Evolutionary conservation across 1,284 basidiomycete species (phyloP).

Genomic region (Volvariella surrecta): DNA sequence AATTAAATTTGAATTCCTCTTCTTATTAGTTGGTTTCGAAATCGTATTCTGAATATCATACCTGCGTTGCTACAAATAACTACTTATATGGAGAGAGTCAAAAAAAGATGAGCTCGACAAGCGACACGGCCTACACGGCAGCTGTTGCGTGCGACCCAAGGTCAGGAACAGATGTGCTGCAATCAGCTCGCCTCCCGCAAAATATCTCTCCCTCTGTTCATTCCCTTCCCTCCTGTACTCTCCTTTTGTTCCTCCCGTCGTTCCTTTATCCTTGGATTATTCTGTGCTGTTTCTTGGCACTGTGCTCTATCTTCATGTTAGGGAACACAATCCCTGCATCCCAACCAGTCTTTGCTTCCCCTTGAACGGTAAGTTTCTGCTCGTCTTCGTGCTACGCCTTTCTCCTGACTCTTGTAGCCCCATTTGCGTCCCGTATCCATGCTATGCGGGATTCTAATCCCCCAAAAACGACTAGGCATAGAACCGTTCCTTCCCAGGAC

Average conservation of each 20-base stretch:
- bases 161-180: too few relatives aligned
- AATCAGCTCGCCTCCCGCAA: too few relatives aligned
- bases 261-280: background rate
- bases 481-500: slow-evolving; percentile 28
- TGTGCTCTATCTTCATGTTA: too few relatives aligned
- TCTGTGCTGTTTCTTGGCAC: background rate
- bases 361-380: background rate
- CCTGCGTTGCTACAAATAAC: background rate
- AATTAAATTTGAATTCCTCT: slow-evolving; percentile 15
- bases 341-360: background rate
- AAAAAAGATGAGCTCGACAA: too few relatives aligned
- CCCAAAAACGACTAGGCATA: slow-evolving; percentile 20
- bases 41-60: slow-evolving; percentile 2
- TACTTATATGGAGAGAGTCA: too few relatives aligned
- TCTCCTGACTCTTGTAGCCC: too few relatives aligned
- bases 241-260: slow-evolving; percentile 1
- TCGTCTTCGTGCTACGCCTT: too few relatives aligned
- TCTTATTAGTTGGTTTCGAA: background rate
- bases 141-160: too few relatives aligned
- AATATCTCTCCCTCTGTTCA: background rate
- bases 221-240: slow-evolving; percentile 1
- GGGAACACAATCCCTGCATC: background rate
- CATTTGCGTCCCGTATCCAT: background rate
- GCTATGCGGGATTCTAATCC: background rate
- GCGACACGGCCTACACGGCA: too few relatives aligned